Percentiles rank a stretch among this genome's conserved stretches.
These are phyloP conservation scores for Clarireedia hainanense DNA, from an alignment of 2,329 filamentous ascomycete species.

Conservation along the genomic window DNA sequence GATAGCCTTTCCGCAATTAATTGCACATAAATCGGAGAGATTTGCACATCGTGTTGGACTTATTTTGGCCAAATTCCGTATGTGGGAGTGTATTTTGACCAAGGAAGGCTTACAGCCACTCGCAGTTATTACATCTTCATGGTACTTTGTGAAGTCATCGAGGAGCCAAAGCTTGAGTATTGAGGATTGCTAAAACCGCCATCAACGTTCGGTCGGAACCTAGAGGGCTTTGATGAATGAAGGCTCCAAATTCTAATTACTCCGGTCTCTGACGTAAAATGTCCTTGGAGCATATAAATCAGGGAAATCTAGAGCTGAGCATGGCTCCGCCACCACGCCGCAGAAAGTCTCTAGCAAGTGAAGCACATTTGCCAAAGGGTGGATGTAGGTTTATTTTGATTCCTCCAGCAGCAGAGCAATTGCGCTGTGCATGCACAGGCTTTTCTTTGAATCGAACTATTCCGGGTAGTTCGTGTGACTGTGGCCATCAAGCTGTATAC, in stretches of 20 bases:
- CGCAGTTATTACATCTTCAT: not conserved
- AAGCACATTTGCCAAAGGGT: slow-evolving; percentile 45
- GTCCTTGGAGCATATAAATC: slow-evolving; percentile 20
- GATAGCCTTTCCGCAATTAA: not conserved
- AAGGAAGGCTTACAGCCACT: not conserved
- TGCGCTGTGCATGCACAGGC: slow-evolving; percentile 50
- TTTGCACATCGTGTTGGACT: not conserved
- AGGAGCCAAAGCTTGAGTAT: not conserved
- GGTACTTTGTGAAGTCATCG: not conserved
- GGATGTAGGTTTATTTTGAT: slow-evolving; percentile 53
- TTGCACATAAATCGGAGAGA: not conserved
- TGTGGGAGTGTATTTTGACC: not conserved
- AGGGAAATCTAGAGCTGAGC: slow-evolving; percentile 15
- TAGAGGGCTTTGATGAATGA: not conserved
- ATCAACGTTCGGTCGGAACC: not conserved
- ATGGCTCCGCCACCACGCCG: slow-evolving; percentile 26
- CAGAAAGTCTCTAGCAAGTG: slow-evolving; percentile 26
- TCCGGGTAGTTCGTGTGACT: slow-evolving; percentile 48
- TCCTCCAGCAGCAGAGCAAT: slow-evolving; percentile 47
- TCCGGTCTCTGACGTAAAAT: slow-evolving; percentile 1
- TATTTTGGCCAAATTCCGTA: not conserved
- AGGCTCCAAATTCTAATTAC: not conserved
- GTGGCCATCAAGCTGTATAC: slow-evolving; percentile 53
- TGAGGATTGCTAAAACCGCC: too few relatives aligned
- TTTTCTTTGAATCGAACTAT: slow-evolving; percentile 47